Evolutionary conservation across 768 basidiomycete genomes (phyloP).

Genomic region (Leccinum uliginosum): DNA sequence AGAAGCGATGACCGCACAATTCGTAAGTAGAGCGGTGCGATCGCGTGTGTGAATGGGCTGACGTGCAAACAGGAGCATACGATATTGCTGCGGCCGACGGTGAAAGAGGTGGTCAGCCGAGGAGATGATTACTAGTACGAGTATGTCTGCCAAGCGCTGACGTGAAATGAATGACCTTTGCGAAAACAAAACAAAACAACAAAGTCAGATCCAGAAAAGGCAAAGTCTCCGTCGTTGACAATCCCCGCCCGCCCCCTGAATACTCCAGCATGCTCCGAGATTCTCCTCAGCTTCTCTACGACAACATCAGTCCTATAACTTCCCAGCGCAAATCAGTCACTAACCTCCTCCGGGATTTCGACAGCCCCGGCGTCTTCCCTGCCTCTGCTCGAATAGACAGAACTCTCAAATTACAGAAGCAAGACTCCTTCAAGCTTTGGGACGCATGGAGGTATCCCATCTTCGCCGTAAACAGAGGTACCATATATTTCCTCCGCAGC

Average conservation of each 20-base stretch:
- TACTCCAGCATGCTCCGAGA: conserved; percentile 22
- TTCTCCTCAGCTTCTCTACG: conserved; percentile 18
- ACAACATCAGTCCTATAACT: conserved; percentile 9
- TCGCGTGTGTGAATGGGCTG: conserved; percentile 1
- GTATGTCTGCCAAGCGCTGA: conserved; percentile 3
- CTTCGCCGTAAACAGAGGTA: conserved; percentile 67
- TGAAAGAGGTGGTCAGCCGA: conserved; percentile 80
- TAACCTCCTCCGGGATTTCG: conserved; percentile 46
- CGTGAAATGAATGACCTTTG: not conserved
- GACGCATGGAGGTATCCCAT: conserved; percentile 69
- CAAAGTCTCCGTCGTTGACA: conserved; percentile 4
- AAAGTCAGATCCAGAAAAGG: conserved; percentile 22
- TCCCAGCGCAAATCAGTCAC: conserved; percentile 17
- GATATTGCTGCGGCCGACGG: conserved; percentile 77
- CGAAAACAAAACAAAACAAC: not conserved
- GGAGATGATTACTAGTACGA: conserved; percentile 69
- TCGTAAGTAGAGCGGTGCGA: conserved; percentile 42
- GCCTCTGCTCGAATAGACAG: conserved; percentile 72
- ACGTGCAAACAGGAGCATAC: conserved; percentile 66
- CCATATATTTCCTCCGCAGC: not conserved
- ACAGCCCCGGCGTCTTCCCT: conserved; percentile 63
- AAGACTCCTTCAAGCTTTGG: conserved; percentile 57
- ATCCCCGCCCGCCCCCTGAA: not conserved
- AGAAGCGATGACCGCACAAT: conserved; percentile 93
- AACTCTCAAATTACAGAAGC: conserved; percentile 55